Conservation (phyloP, 352 stramenopile species). For the Blastocystis sp. region DNA sequence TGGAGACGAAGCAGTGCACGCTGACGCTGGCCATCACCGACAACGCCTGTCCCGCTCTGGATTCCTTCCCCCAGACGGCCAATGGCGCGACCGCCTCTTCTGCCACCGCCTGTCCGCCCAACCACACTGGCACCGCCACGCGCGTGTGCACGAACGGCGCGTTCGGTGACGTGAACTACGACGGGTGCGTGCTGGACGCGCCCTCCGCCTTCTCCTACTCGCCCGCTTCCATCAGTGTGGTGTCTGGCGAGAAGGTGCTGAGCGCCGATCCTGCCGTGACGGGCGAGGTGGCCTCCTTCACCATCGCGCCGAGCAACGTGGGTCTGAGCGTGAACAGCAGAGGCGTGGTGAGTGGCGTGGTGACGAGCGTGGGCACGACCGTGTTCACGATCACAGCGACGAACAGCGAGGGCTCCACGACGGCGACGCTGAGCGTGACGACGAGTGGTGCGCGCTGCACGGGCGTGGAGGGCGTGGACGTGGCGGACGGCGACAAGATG, state of each 20-base stretch:
- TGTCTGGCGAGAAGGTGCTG: background rate
- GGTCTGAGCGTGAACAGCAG: background rate
- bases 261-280: background rate
- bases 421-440: background rate
- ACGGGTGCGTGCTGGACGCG: background rate
- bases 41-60: constrained; percentile 24
- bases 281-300: background rate
- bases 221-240: background rate
- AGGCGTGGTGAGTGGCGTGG: background rate
- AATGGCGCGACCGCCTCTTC: background rate
- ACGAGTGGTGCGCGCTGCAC: background rate
- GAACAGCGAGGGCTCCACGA: too few relatives aligned
- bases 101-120: constrained; percentile 1
- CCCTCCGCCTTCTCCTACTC: background rate
- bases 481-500: background rate
- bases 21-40: constrained; percentile 6
- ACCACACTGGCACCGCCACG: constrained; percentile 16
- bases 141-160: constrained; percentile 8
- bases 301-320: background rate
- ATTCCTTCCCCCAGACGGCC: background rate
- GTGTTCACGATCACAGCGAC: too few relatives aligned
- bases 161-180: background rate
- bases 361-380: constrained; percentile 17
- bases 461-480: constrained; percentile 26
- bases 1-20: background rate